Conservation (phyloP, 1,284 basidiomycete species). For the Ustilago curta region DNA sequence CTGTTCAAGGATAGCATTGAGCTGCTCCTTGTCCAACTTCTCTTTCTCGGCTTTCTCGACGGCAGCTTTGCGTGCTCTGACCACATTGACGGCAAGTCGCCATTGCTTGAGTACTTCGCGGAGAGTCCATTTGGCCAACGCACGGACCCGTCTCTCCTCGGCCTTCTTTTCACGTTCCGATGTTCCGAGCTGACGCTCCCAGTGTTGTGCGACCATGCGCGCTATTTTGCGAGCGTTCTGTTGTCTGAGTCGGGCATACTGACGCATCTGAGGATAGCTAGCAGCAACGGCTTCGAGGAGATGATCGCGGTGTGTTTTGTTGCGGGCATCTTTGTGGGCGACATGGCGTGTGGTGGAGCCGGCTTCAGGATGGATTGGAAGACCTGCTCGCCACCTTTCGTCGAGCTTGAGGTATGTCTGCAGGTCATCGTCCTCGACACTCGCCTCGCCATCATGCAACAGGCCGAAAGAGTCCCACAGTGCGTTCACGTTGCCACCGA, state of each 20-base stretch:
- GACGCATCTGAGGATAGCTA: slow-evolving; percentile 51
- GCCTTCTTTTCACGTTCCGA: slow-evolving; percentile 77
- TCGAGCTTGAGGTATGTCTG: slow-evolving; percentile 47
- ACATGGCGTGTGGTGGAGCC: slow-evolving; percentile 27
- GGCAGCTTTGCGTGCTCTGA: slow-evolving; percentile 78
- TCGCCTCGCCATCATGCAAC: slow-evolving; percentile 43
- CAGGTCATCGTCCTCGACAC: slow-evolving; percentile 33
- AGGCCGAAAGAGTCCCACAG: slow-evolving; percentile 39
- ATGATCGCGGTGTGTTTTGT: slow-evolving; percentile 53
- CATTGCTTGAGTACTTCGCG: slow-evolving; percentile 83
- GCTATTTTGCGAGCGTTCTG: slow-evolving; percentile 74
- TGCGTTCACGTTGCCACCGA: slow-evolving; percentile 34
- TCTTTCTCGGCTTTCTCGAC: slow-evolving; percentile 77
- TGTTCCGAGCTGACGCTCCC: slow-evolving; percentile 76
- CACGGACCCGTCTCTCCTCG: slow-evolving; percentile 78
- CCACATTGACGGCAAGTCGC: slow-evolving; percentile 88
- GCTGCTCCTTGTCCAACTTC: slow-evolving; percentile 81
- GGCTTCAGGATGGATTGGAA: slow-evolving; percentile 36
- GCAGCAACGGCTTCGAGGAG: slow-evolving; percentile 44
- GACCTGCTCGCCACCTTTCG: slow-evolving; percentile 41
- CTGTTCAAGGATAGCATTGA: slow-evolving; percentile 89
- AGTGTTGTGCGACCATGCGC: slow-evolving; percentile 79
- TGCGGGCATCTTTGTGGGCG: slow-evolving; percentile 34
- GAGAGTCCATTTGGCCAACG: slow-evolving; percentile 78
- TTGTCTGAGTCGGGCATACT: slow-evolving; percentile 67